A percentile compares a stretch with the other conserved stretches of the same genome.
Evolutionary conservation across 2,329 filamentous ascomycete genomes (phyloP).

Genomic region (Fusarium sp.): DNA sequence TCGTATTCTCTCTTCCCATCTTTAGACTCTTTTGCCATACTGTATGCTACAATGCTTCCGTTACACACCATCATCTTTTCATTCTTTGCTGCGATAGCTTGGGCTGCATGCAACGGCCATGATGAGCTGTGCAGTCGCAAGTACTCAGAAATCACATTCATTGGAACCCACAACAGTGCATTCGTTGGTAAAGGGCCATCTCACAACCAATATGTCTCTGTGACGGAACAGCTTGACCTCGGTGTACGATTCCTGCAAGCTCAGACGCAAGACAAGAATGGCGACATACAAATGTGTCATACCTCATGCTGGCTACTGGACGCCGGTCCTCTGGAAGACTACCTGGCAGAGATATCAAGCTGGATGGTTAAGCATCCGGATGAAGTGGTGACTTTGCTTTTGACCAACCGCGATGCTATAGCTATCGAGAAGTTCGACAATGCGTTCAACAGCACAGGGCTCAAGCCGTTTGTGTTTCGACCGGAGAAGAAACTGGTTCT

Average conservation of each 20-base stretch:
- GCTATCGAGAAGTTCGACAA: constrained; percentile 65
- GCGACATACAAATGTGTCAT: constrained; percentile 70
- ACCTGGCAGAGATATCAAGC: constrained; percentile 65
- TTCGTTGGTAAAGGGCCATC: constrained; percentile 67
- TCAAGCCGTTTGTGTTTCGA: constrained; percentile 67
- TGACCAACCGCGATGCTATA: constrained; percentile 71
- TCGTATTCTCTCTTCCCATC: not conserved
- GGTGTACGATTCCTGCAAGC: constrained; percentile 73
- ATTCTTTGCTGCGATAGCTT: constrained; percentile 28
- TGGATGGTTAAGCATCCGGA: constrained; percentile 70
- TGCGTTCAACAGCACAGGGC: constrained; percentile 65
- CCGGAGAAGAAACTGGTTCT: constrained; percentile 57
- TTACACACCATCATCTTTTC: constrained; percentile 20
- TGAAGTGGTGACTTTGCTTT: constrained; percentile 71
- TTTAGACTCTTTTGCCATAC: not conserved
- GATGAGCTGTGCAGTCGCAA: constrained; percentile 64
- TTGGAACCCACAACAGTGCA: constrained; percentile 73
- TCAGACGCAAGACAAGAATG: constrained; percentile 68
- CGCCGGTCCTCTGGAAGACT: constrained; percentile 65
- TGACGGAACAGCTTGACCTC: constrained; percentile 67
- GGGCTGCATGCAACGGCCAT: constrained; percentile 66
- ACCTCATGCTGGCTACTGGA: constrained; percentile 70
- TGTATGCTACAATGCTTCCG: constrained; percentile 23
- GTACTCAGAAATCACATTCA: constrained; percentile 70
- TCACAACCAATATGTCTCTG: constrained; percentile 70